Evolutionary conservation across 1,139 yeast genomes (phyloP), one percentile per base, ranked within the genome.

Genomic region (Hyphopichia burtonii): DNA sequence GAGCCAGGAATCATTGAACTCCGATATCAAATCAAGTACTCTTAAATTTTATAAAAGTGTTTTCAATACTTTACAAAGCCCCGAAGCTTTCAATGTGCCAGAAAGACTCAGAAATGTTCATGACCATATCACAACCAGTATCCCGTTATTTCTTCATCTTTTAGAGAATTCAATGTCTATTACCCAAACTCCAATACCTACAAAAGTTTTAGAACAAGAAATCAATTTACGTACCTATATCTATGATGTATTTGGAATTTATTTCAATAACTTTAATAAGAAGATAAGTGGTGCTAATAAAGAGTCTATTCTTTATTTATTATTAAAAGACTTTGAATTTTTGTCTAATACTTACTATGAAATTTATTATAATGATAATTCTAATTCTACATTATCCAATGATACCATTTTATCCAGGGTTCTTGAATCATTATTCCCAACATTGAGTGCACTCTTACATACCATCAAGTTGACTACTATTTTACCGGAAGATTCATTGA

Each of bases 41-140:
- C 61, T 81, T 5, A 70, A 69, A 25, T 63, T 86, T 36, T 76
- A 83, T 53, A 74, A 74, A 41, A 68, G 76, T 9, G 75, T 84
- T 15, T 58, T 82, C 36, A 61, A 66, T 19, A 82, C 78, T 41
- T 66, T 84, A 44, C 74, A 76, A 45, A 70, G 78, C 41, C 78
- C 83, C 0, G 82, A 77, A 42, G 77, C 82, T 0, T 63, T 69
- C 35, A 60, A 58, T 8, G 62, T 59, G 42, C 54, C 56, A 2
- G 49, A 51, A 3, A 64, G 79, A 39, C 63, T 63, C 43, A 45
- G 45, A n/a, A 54, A 59, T 15, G 72, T 69, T 2, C 45, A 55
- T 20, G 52, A 53, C 11, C 74, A 69, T 44, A 47, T 71, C 7
- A 48, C 41, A 3, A 46, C 44, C 9, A 50, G 63, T 8, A 48